Evolutionary conservation across 2,329 filamentous ascomycete genomes (phyloP).

Genomic region (Chaetomium sp.): DNA sequence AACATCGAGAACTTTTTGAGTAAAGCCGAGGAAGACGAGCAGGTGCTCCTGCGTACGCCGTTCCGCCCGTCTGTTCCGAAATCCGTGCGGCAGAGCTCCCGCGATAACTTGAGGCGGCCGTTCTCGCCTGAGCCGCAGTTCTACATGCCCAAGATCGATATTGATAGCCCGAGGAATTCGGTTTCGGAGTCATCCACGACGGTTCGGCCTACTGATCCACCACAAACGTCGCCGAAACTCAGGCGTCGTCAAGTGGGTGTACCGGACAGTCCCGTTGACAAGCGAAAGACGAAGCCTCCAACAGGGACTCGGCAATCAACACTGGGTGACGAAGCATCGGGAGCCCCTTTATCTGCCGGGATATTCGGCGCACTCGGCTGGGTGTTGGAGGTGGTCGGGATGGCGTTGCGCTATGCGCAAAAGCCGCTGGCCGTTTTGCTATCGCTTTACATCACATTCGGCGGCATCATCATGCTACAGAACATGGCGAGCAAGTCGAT

Average conservation of each 20-base stretch:
- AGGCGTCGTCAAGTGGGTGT: conserved; percentile 14
- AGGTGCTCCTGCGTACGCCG: conserved; percentile 47
- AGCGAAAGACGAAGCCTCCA: conserved; percentile 1
- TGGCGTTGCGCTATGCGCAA: conserved; percentile 57
- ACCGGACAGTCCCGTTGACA: conserved; percentile 15
- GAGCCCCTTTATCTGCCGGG: conserved; percentile 28
- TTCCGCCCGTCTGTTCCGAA: conserved; percentile 48
- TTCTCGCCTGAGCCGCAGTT: conserved; percentile 44
- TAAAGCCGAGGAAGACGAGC: conserved; percentile 46
- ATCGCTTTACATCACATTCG: conserved; percentile 54
- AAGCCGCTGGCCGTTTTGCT: conserved; percentile 57
- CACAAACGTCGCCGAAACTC: conserved; percentile 12
- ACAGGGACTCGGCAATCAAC: conserved; percentile 19
- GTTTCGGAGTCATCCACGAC: conserved; percentile 14
- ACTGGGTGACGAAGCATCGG: conserved; percentile 28
- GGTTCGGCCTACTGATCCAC: conserved; percentile 3
- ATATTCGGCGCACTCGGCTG: conserved; percentile 41
- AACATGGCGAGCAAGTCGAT: conserved; percentile 58
- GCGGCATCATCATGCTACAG: conserved; percentile 51
- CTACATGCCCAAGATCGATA: conserved; percentile 45
- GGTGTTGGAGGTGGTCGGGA: conserved; percentile 47
- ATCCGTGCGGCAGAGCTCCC: conserved; percentile 28
- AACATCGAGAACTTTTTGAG: conserved; percentile 49
- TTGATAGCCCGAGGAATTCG: conserved; percentile 29
- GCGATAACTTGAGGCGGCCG: conserved; percentile 27